Conservation (phyloP, 2,329 filamentous ascomycete genomes). For the Penicillium janthinellum region DNA sequence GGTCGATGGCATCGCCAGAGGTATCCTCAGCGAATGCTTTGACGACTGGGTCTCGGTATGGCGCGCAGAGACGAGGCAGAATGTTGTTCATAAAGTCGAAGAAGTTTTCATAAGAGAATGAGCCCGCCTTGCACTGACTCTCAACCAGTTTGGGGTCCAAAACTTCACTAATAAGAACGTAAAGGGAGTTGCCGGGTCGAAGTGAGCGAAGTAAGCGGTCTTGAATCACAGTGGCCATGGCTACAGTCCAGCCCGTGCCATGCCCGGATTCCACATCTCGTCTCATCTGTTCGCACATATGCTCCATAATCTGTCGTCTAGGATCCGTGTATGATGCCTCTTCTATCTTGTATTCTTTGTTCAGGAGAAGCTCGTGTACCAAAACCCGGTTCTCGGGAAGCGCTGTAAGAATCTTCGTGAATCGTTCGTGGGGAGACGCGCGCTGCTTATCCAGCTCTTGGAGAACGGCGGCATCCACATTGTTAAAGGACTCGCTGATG, state of each 20-base stretch:
- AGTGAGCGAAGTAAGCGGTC: constrained; percentile 62
- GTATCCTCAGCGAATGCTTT: constrained; percentile 56
- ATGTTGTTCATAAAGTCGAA: constrained; percentile 65
- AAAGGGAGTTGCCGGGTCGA: constrained; percentile 62
- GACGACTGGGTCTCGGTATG: constrained; percentile 63
- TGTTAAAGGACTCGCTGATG: constrained; percentile 45
- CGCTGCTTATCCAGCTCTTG: constrained; percentile 40
- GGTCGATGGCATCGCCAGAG: constrained; percentile 61
- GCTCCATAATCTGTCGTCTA: constrained; percentile 60
- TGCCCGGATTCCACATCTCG: constrained; percentile 58
- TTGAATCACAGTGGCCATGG: constrained; percentile 67
- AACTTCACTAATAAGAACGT: constrained; percentile 62
- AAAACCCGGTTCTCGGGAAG: constrained; percentile 63
- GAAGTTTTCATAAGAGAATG: constrained; percentile 66
- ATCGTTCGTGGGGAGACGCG: constrained; percentile 42
- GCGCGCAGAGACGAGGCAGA: constrained; percentile 65
- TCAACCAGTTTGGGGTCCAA: constrained; percentile 61
- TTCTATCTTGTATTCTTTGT: constrained; percentile 65
- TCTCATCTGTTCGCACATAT: constrained; percentile 62
- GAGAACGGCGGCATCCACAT: constrained; percentile 36
- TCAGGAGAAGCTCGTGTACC: constrained; percentile 65
- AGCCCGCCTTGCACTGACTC: constrained; percentile 59
- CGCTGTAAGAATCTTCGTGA: constrained; percentile 59
- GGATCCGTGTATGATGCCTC: constrained; percentile 50
- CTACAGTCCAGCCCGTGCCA: constrained; percentile 61